Base-by-base conservation (phyloP, 1,284 basidiomycete species). In the Agroathelia rolfsii region DNA sequence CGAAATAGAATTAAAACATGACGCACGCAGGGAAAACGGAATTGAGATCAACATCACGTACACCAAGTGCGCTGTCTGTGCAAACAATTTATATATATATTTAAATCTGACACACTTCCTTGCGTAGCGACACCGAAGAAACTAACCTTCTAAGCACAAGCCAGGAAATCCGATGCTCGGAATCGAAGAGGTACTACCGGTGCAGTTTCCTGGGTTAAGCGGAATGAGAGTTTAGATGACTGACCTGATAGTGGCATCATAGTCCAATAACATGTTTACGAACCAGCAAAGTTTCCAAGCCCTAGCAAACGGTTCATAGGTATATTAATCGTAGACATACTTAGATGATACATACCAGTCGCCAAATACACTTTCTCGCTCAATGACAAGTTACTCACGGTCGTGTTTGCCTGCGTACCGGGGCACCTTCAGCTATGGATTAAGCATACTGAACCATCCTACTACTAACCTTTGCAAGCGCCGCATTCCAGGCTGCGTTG, bases 1-100 rank as follows among this genome's bases (percentile, higher is more conserved):
- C n/a, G n/a, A n/a, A n/a, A n/a, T n/a, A n/a, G n/a, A n/a, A n/a
- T n/a, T n/a, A n/a, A n/a, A n/a, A n/a, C 17, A 27, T 7, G 9
- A 46, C 64, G 45, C 44, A 74, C 70, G 79, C 69, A 5, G 83
- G 80, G 55, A 85, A 86, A 3, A 66, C 75, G 13, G 75, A 76
- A 5, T 71, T 66, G 12, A 58, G 50, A 47, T 80, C 76, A 1
- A 71, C 67, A 42, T 67, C 68, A 34, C 81, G 64, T 15, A 84
- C 70, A 8, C 82, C 82, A 6, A 73, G 53, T 3, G 70, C 69
- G 32, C 67, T 62, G 39, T 75, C 71, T 69, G 28, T 32, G 25
- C 8, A 28, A 24, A 27, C 28, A 22, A 8, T 19, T 25, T 16
- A 32, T 27, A 30, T 31, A 15, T 27, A 15, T 10, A n/a, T 16